Conservation (phyloP, 1,139 yeast genomes). For the Blastobotrys serpentis region DNA sequence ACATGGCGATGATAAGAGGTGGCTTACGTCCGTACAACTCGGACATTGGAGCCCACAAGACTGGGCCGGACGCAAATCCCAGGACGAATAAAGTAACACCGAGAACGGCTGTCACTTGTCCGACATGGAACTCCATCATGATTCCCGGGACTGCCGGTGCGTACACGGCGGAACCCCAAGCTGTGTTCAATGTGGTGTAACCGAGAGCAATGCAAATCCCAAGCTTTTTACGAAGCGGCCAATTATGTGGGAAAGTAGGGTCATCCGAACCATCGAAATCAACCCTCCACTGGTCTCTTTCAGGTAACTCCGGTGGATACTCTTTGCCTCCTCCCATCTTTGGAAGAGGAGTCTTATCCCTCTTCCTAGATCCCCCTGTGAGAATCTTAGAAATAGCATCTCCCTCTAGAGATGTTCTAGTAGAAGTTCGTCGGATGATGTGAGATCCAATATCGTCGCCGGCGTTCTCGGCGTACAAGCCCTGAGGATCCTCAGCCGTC, state of each 20-base stretch:
- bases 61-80: conserved; percentile 86
- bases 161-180: conserved; percentile 47
- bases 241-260: conserved; percentile 51
- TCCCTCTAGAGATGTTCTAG: conserved; percentile 9
- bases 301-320: conserved; percentile 51
- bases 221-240: conserved; percentile 41
- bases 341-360: conserved; percentile 15
- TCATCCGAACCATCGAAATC: conserved; percentile 54
- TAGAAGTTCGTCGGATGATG: conserved; percentile 4
- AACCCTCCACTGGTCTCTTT: conserved; percentile 48
- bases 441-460: neutral
- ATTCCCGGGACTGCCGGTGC: conserved; percentile 39
- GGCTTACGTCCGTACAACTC: conserved; percentile 70
- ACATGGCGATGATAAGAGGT: conserved; percentile 53
- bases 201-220: conserved; percentile 38
- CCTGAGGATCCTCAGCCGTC: conserved; percentile 8
- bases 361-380: conserved; percentile 10
- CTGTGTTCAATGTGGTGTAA: conserved; percentile 39
- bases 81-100: conserved; percentile 70
- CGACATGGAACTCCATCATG: conserved; percentile 33
- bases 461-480: conserved; percentile 9
- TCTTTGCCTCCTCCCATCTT: conserved; percentile 48
- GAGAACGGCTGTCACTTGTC: conserved; percentile 40
- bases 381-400: conserved; percentile 15
- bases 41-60: conserved; percentile 77